A percentile compares a stretch with the other conserved stretches of the same genome.
These are phyloP conservation scores for Buxus sempervirens DNA, from an alignment of 164 flowering plant species.

Conservation along the genomic window DNA sequence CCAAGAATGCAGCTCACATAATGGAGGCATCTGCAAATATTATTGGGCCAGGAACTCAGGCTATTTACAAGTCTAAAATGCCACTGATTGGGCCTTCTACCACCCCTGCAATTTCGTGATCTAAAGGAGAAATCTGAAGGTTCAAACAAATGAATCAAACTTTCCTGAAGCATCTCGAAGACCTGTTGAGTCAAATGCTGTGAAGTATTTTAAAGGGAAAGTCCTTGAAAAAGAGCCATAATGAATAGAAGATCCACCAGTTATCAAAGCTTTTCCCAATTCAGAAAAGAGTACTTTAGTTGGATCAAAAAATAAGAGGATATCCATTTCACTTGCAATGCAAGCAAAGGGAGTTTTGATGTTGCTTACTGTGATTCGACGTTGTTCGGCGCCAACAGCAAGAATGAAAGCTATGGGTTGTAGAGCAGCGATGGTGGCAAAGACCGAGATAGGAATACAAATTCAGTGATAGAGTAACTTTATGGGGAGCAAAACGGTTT, in stretches of 20 bases:
- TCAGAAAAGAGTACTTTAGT: conserved; percentile 33
- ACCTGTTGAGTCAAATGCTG: conserved; percentile 58
- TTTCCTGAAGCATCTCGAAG: conserved; percentile 40
- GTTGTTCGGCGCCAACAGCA: too few relatives aligned
- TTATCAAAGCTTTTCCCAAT: conserved; percentile 26
- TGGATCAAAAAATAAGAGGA: conserved; percentile 46
- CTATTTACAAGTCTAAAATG: conserved; percentile 28
- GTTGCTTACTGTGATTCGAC: too few relatives aligned
- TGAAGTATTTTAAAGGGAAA: conserved; percentile 66
- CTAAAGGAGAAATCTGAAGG: conserved; percentile 50
- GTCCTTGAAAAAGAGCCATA: conserved; percentile 66
- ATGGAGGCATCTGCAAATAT: conserved; percentile 92
- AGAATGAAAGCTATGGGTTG: too few relatives aligned
- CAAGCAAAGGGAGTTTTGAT: conserved; percentile 75
- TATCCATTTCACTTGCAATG: conserved; percentile 80
- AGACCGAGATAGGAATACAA: too few relatives aligned
- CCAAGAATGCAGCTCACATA: conserved; percentile 67
- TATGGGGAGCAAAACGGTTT: too few relatives aligned
- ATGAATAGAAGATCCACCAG: conserved; percentile 39
- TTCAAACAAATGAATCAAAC: conserved; percentile 32
- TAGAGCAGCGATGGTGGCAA: too few relatives aligned
- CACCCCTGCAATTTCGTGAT: conserved; percentile 39
- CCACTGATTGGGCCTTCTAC: conserved; percentile 38
- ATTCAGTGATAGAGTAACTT: too few relatives aligned
- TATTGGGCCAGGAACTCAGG: conserved; percentile 52